These are phyloP conservation scores for Ustilago vetiveriae DNA, from an alignment of 1,284 basidiomycete genomes.

Conservation along the genomic window DNA sequence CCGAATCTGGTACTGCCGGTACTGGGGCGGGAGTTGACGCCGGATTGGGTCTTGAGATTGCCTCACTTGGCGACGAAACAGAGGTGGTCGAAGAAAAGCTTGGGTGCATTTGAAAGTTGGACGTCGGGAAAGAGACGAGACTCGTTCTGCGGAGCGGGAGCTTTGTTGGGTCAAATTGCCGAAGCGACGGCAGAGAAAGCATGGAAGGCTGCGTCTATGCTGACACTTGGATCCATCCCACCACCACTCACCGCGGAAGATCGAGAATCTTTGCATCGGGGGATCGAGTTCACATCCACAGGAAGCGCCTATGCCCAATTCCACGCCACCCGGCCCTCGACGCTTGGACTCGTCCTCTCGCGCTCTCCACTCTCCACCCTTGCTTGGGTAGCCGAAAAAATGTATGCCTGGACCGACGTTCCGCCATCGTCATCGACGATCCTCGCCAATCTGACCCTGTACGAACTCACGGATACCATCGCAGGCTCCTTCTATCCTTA, in stretches of 20 bases:
- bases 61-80: constrained; percentile 23
- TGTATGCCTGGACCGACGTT: constrained; percentile 67
- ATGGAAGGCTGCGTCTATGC: constrained; percentile 17
- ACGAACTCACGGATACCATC: constrained; percentile 68
- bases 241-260: constrained; percentile 54
- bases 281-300: constrained; percentile 41
- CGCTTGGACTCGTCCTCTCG: constrained; percentile 67
- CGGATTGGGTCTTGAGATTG: constrained; percentile 25
- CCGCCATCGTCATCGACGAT: constrained; percentile 52
- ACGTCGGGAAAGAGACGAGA: constrained; percentile 11
- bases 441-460: constrained; percentile 67
- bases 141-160: constrained; percentile 11
- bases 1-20: constrained; percentile 40
- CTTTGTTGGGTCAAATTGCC: constrained; percentile 6
- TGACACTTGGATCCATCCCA: constrained; percentile 30
- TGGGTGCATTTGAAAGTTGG: constrained; percentile 26
- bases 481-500: constrained; percentile 69
- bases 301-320: constrained; percentile 58
- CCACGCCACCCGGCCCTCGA: constrained; percentile 67
- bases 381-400: constrained; percentile 70
- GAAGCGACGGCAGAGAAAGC: constrained; percentile 9
- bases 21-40: constrained; percentile 19
- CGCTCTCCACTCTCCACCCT: constrained; percentile 68
- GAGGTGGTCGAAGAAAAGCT: constrained; percentile 17
- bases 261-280: constrained; percentile 28